Percentiles rank a stretch among this genome's conserved stretches.
Evolutionary conservation across 345 rosid species (phyloP).

Genomic region (Populus ilicifolia): DNA sequence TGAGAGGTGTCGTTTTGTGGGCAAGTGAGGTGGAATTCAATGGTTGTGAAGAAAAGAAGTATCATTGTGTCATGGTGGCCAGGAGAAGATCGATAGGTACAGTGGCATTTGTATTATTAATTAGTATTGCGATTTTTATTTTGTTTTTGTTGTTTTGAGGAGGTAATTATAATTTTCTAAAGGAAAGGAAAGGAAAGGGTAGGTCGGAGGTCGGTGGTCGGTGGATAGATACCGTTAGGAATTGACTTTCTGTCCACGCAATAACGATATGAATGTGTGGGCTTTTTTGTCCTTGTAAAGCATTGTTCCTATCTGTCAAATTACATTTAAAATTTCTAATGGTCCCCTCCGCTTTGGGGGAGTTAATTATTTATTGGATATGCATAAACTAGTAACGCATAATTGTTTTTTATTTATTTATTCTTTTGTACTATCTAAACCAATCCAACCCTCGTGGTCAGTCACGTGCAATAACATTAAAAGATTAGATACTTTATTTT

Average conservation of each 20-base stretch:
- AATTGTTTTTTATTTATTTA: too few relatives aligned
- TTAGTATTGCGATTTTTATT: neutral
- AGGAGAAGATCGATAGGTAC: neutral
- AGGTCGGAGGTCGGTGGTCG: conserved; percentile 72
- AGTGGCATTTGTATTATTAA: neutral
- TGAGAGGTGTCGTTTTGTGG: neutral
- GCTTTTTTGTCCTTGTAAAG: conserved; percentile 32
- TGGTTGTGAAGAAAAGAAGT: neutral
- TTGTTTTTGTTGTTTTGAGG: neutral
- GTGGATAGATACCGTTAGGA: conserved; percentile 79
- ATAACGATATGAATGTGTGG: conserved; percentile 31
- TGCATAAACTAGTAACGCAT: too few relatives aligned
- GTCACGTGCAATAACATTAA: too few relatives aligned
- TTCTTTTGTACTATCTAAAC: too few relatives aligned
- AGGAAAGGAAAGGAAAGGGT: conserved; percentile 8
- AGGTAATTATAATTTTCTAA: neutral
- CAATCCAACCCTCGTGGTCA: too few relatives aligned
- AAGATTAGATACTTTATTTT: too few relatives aligned
- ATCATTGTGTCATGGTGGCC: neutral
- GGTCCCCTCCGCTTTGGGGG: neutral
- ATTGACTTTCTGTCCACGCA: conserved; percentile 67
- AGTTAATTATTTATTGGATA: neutral
- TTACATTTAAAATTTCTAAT: neutral
- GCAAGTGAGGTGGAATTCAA: neutral
- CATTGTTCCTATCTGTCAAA: too few relatives aligned